A percentile compares a stretch with the other conserved stretches of the same genome.
Evolutionary conservation across 2,329 filamentous ascomycete species (phyloP).

Genomic region (Neonectria neomacrospora): DNA sequence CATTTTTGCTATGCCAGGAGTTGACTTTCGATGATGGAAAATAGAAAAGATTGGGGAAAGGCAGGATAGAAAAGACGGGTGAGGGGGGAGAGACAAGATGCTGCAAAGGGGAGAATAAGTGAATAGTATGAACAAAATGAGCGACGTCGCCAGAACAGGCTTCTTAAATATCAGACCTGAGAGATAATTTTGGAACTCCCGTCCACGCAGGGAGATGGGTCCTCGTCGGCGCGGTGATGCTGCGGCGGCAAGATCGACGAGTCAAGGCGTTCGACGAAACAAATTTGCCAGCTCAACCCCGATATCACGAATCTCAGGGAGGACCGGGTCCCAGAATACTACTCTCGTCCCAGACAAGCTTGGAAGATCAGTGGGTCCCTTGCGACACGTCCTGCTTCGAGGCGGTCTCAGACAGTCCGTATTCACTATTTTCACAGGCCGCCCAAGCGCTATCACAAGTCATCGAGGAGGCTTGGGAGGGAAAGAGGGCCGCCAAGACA

Average conservation of each 20-base stretch:
- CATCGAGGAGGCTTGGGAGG: not conserved
- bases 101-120: not conserved
- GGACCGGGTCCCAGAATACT: not conserved
- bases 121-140: not conserved
- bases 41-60: not conserved
- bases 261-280: not conserved
- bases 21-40: not conserved
- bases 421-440: not conserved
- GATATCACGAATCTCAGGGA: not conserved
- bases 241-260: not conserved
- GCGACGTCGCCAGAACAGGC: not conserved
- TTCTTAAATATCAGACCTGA: not conserved
- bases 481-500: not conserved
- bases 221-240: not conserved
- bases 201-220: too few species aligned
- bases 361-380: not conserved
- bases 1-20: not conserved
- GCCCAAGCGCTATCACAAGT: not conserved
- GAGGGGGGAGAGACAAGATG: not conserved
- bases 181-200: not conserved
- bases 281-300: not conserved
- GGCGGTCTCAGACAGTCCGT: too few species aligned
- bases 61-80: not conserved
- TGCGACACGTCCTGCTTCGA: not conserved
- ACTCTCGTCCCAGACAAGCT: not conserved